Percentiles rank a stretch among this genome's conserved stretches.
Conservation (phyloP, 2,329 filamentous ascomycete genomes). For the Elsinoe perseae region DNA sequence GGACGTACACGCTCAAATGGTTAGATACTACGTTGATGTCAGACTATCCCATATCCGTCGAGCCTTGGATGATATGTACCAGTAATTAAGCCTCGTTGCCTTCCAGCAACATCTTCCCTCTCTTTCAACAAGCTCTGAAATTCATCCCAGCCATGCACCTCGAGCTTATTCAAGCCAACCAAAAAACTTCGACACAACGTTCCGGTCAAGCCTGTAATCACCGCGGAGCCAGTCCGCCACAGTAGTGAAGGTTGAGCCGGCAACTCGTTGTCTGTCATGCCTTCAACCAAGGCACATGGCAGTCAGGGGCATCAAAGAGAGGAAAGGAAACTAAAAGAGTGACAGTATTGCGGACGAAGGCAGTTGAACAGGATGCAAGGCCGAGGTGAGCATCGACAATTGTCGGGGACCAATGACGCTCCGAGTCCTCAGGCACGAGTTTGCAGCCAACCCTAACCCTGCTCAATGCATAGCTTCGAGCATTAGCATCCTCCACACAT, state of each 20-base stretch:
- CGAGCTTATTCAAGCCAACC: slow-evolving; percentile 63
- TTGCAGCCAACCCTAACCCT: slow-evolving; percentile 9
- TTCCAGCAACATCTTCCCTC: slow-evolving; percentile 56
- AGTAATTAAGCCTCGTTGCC: slow-evolving; percentile 73
- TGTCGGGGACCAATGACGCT: slow-evolving; percentile 15
- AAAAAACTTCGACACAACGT: slow-evolving; percentile 67
- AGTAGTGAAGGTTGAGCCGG: slow-evolving; percentile 51
- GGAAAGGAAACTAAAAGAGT: slow-evolving; percentile 4
- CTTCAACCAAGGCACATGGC: neutral
- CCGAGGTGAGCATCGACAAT: neutral
- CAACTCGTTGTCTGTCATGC: slow-evolving; percentile 37
- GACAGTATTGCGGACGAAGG: neutral
- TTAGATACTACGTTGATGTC: slow-evolving; percentile 59
- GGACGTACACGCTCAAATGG: slow-evolving; percentile 77
- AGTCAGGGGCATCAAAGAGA: slow-evolving; percentile 1
- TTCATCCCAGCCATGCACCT: slow-evolving; percentile 66
- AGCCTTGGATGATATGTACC: slow-evolving; percentile 44
- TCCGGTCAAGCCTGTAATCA: slow-evolving; percentile 66
- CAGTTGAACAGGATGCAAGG: neutral
- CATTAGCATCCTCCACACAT: no score
- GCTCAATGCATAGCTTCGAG: neutral
- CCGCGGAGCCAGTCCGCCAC: slow-evolving; percentile 66
- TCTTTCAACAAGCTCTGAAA: slow-evolving; percentile 71
- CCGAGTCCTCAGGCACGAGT: slow-evolving; percentile 6
- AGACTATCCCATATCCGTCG: slow-evolving; percentile 10